Conservation (phyloP, 2,329 filamentous ascomycete species). For the Venturia effusa region DNA sequence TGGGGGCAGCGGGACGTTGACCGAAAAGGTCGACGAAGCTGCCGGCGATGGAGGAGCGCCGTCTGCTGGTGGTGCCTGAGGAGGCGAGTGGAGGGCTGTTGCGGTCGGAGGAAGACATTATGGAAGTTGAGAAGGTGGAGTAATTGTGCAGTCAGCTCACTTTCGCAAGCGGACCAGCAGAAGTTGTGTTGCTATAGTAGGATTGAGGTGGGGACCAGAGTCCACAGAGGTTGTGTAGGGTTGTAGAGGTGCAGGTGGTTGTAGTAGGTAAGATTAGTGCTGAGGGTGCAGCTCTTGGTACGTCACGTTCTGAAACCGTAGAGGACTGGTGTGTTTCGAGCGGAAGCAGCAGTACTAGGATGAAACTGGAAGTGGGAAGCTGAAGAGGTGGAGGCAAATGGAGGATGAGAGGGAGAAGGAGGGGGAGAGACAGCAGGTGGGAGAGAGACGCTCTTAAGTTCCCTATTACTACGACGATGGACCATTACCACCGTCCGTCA, state of each 20-base stretch:
- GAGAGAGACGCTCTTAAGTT: too few relatives aligned
- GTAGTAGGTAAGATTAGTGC: background rate
- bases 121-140: background rate
- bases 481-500: too few relatives aligned
- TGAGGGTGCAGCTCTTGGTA: background rate
- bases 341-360: background rate
- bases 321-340: background rate
- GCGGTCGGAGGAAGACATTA: slow-evolving; percentile 21
- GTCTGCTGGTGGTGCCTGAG: slow-evolving; percentile 25
- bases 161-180: background rate
- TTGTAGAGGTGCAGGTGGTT: background rate
- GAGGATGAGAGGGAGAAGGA: background rate
- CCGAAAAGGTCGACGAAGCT: slow-evolving; percentile 38
- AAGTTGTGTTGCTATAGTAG: background rate
- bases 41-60: slow-evolving; percentile 37
- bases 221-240: background rate
- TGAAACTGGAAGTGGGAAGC: background rate
- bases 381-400: background rate
- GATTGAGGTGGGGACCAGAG: background rate
- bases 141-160: background rate
- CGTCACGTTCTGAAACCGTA: background rate
- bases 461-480: too few relatives aligned
- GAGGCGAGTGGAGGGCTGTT: slow-evolving; percentile 29
- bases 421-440: background rate
- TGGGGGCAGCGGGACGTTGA: slow-evolving; percentile 17